A percentile compares a stretch with the other conserved stretches of the same genome.
phyloP scores from a whole-genome alignment of 306 rosid genomes.

The Macrotyloma uniflorum region DNA sequence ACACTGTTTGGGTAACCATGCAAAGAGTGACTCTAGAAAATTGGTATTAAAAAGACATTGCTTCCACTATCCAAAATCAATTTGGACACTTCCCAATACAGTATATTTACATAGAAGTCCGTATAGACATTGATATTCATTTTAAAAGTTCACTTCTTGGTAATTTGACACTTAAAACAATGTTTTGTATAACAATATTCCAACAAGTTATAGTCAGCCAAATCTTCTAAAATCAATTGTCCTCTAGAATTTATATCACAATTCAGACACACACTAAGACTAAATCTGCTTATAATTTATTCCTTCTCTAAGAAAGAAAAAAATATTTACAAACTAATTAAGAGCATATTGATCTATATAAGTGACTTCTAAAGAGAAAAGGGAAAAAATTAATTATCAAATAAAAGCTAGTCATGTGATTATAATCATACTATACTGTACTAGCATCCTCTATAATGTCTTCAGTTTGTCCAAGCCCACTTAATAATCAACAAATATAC shows the following conservation, averaged over 20 bases:
- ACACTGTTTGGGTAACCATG: neutral
- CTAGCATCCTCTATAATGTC: neutral
- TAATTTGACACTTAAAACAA: neutral
- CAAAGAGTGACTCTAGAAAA: neutral
- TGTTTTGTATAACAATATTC: neutral
- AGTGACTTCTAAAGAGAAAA: neutral
- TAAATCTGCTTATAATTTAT: neutral
- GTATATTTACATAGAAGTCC: conserved; percentile 12
- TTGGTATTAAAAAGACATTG: neutral
- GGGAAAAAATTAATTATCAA: neutral
- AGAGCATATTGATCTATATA: neutral
- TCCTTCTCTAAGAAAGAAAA: neutral
- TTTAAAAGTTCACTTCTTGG: neutral
- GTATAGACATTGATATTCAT: neutral
- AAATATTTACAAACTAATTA: neutral
- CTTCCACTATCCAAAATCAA: neutral
- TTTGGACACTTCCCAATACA: neutral
- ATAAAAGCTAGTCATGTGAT: neutral
- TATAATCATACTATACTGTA: neutral
- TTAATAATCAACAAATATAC: neutral
- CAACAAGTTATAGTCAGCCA: neutral
- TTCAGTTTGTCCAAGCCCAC: neutral
- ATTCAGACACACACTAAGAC: neutral
- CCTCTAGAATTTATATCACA: neutral
- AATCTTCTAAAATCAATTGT: neutral